Evolutionary conservation across 106 monocot genomes (phyloP).

Genomic region (Dendrobium huoshanense): DNA sequence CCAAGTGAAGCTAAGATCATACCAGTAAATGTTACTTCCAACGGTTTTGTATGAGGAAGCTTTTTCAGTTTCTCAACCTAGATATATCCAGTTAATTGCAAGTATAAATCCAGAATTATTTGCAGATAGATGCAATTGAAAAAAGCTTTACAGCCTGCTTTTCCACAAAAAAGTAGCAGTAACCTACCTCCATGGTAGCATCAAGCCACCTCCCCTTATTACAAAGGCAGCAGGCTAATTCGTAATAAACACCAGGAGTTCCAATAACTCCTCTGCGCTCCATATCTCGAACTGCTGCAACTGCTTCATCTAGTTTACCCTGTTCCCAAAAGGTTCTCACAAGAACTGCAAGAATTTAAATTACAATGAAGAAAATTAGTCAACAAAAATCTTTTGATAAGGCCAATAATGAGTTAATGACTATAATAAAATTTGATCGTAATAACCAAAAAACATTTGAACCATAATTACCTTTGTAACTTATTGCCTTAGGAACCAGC

Average conservation of each 20-base stretch:
- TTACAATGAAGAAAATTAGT: neutral
- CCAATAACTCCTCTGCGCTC: slow-evolving; percentile 86
- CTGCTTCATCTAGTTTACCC: slow-evolving; percentile 66
- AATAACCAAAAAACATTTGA: neutral
- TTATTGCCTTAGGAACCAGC: slow-evolving; percentile 59
- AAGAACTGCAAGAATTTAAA: slow-evolving; percentile 49
- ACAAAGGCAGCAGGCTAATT: slow-evolving; percentile 88
- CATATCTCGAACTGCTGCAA: slow-evolving; percentile 74
- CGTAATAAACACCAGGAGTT: slow-evolving; percentile 76
- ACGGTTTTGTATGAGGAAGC: slow-evolving; percentile 66
- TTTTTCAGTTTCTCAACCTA: slow-evolving; percentile 79
- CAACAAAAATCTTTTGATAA: slow-evolving; percentile 1
- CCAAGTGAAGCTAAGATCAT: slow-evolving; percentile 84
- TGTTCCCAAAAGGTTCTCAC: slow-evolving; percentile 80
- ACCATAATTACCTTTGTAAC: slow-evolving; percentile 65
- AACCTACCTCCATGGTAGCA: slow-evolving; percentile 68
- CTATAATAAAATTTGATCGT: slow-evolving; percentile 1
- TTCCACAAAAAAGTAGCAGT: neutral
- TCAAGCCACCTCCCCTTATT: slow-evolving; percentile 82
- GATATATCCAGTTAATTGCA: neutral
- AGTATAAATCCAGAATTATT: neutral
- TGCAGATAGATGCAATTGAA: neutral
- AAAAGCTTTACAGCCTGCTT: neutral
- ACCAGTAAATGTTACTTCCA: slow-evolving; percentile 91
- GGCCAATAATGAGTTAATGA: neutral